Evolutionary conservation across 257 asterid species (phyloP).

Genomic region (Solanum piurae): DNA sequence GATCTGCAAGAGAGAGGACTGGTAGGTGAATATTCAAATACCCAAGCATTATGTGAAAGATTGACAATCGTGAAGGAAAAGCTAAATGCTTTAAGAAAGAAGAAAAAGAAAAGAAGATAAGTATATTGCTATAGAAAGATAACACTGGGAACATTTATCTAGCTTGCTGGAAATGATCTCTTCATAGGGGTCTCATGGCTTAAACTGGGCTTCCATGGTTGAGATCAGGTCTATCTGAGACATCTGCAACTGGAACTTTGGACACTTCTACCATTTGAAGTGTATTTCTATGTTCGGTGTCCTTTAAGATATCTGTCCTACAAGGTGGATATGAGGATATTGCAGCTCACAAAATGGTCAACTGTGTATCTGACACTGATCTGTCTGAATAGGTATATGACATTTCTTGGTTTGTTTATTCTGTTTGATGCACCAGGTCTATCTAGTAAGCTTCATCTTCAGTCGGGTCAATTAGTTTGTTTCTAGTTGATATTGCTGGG

Average conservation of each 20-base stretch:
- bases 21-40: slow-evolving; percentile 12
- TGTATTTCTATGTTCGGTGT: background rate
- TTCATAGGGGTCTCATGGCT: background rate
- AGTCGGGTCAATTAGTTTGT: background rate
- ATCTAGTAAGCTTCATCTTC: background rate
- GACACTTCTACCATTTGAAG: background rate
- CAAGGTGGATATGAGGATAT: background rate
- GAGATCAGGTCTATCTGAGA: background rate
- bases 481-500: background rate
- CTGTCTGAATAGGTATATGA: background rate
- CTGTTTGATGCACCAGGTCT: background rate
- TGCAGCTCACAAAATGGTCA: background rate
- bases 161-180: background rate
- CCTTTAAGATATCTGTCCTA: background rate
- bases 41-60: slow-evolving; percentile 25
- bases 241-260: background rate
- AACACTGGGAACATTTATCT: background rate
- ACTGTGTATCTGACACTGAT: background rate
- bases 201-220: background rate
- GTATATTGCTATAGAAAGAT: slow-evolving; percentile 1
- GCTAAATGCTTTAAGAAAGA: slow-evolving; percentile 36
- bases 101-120: slow-evolving; percentile 8
- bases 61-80: slow-evolving; percentile 32
- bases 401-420: background rate
- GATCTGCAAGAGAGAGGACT: slow-evolving; percentile 68